Base-by-base conservation (phyloP, 495 filamentous ascomycete species). In the Penicillium riverlandense region DNA sequence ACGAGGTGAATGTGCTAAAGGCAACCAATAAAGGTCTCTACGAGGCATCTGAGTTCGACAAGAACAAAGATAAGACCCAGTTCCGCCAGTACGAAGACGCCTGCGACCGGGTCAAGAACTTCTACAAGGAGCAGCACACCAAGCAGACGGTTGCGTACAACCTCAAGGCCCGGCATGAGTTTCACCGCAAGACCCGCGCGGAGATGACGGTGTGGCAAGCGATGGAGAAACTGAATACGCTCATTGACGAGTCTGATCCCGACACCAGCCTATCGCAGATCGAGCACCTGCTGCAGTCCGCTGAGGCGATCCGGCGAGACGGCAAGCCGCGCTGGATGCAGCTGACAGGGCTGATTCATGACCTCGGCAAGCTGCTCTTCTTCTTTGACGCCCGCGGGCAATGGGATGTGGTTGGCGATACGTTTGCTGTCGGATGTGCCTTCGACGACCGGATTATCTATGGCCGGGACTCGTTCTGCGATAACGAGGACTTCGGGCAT, bases 261-360 rank as follows among this genome's bases (percentile, higher is more conserved):
- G 87, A 95, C 69, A 94, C 88, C 42, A 79, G 75, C 33, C 81
- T 95, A 44, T 82, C 77, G 12, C 89, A 94, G 66, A 90, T 94
- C 62, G 84, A 92, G 62, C 89, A 95, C 60, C 69, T 92, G 1
- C 75, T 94, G 2, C 89, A 95, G 55, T 80, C 82, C 28, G 89
- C 88, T 22, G 88, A 95, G 57, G 88, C 88, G 0, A 90, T 94
- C 55, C 80, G 87, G 12, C 79, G 84, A 33, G 89, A 92, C 55
- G 86, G 88, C 51, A 92, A 94, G 70, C 89, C 89, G 6, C 75
- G 86, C 30, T 95, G 89, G 89, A 91, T 94, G 85, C 89, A 94
- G 62, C 66, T 94, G 14, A 85, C 82, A 0, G 88, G 89, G 1
- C 74, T 94, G n/a, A 84, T 95, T 50, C 89, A 95, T 62, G 89